A percentile compares a stretch with the other conserved stretches of the same genome.
Evolutionary conservation across 2,329 filamentous ascomycete species (phyloP).

Genomic region (Hypoxylon sp.): DNA sequence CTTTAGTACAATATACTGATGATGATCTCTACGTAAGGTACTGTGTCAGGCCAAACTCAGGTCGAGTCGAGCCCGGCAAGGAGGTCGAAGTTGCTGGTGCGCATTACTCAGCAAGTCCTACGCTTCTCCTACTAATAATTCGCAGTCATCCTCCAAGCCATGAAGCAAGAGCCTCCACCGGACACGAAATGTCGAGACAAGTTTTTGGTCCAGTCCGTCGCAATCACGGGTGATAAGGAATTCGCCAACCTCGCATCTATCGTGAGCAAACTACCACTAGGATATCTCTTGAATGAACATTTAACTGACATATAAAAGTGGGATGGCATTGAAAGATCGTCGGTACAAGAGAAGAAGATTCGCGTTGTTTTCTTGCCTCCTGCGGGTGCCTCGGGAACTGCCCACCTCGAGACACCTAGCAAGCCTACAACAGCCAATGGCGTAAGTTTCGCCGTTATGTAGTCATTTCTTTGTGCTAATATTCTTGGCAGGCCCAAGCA

Average conservation of each 20-base stretch:
- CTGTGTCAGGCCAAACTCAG: constrained; percentile 96
- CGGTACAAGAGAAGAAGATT: constrained; percentile 94
- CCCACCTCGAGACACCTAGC: constrained; percentile 56
- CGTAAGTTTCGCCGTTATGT: constrained; percentile 53
- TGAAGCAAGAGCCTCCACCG: constrained; percentile 91
- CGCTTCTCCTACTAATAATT: constrained; percentile 45
- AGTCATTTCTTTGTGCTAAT: constrained; percentile 8
- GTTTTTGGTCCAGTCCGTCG: constrained; percentile 94
- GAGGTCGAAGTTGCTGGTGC: constrained; percentile 93
- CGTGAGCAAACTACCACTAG: constrained; percentile 64
- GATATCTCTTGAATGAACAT: constrained; percentile 43
- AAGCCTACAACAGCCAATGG: constrained; percentile 58
- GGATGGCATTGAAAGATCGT: constrained; percentile 80
- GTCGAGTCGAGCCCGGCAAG: constrained; percentile 90
- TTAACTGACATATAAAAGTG: constrained; percentile 68
- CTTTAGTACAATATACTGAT: constrained; percentile 38
- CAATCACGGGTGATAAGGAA: constrained; percentile 86
- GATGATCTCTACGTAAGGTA: constrained; percentile 72
- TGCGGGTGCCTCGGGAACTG: constrained; percentile 59
- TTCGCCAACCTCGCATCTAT: constrained; percentile 84
- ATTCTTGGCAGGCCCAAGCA: constrained; percentile 51
- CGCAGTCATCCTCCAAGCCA: constrained; percentile 92
- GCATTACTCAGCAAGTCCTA: constrained; percentile 46
- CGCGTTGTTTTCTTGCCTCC: constrained; percentile 86
- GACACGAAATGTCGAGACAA: constrained; percentile 97